These are phyloP conservation scores for Mantamonas sphyraenae DNA, from an alignment of 78 protist genomes.

Conservation along the genomic window DNA sequence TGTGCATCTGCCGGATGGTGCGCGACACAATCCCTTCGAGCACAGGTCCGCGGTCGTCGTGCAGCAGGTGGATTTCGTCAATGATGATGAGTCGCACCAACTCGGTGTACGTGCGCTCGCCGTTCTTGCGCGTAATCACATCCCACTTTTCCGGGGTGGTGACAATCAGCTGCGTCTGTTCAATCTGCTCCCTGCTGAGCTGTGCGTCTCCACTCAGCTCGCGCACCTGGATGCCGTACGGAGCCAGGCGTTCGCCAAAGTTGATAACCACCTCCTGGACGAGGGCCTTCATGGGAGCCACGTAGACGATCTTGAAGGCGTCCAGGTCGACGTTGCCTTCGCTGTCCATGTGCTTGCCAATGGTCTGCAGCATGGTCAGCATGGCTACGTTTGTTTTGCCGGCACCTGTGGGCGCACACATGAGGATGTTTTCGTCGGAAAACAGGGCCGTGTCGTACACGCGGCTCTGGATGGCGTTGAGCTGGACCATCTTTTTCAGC, in stretches of 20 bases:
- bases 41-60: constrained; percentile 97
- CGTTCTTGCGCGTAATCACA: constrained; percentile 93
- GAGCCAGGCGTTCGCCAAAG: constrained; percentile 64
- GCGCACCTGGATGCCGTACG: constrained; percentile 59
- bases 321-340: constrained; percentile 50
- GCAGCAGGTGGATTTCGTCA: constrained; percentile 97
- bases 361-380: constrained; percentile 83
- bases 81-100: constrained; percentile 81
- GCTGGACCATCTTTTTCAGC: constrained; percentile 22
- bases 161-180: constrained; percentile 88
- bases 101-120: constrained; percentile 79
- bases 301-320: constrained; percentile 83
- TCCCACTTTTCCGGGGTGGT: constrained; percentile 99
- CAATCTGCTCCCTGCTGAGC: constrained; percentile 76
- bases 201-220: constrained; percentile 97
- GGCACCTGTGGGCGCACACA: constrained; percentile 99
- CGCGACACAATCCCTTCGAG: constrained; percentile 93
- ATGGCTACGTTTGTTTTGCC: constrained; percentile 99
- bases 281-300: constrained; percentile 99
- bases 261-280: constrained; percentile 89
- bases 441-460: constrained; percentile 68
- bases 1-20: constrained; percentile 56
- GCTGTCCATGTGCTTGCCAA: constrained; percentile 41
- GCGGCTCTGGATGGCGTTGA: constrained; percentile 72
- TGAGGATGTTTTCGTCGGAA: constrained; percentile 73